Evolutionary conservation across 1,139 yeast genomes (phyloP).

Genomic region (Geotrichum macrosporum): DNA sequence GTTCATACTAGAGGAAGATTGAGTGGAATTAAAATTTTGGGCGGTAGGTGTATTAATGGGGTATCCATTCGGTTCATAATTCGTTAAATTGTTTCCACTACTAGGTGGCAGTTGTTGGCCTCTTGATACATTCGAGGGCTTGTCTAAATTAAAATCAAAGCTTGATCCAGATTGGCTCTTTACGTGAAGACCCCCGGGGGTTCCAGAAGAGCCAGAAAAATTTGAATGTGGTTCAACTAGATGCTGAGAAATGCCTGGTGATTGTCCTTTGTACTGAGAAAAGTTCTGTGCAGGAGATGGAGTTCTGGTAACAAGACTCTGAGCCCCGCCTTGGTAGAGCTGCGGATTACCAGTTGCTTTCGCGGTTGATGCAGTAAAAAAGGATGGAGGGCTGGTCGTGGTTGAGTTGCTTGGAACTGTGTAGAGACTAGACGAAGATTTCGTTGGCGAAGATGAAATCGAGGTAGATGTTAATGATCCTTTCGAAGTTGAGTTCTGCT

Average conservation of each 20-base stretch:
- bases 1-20: constrained; percentile 1
- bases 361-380: not conserved
- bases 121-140: not conserved
- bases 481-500: constrained; percentile 4
- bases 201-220: not conserved
- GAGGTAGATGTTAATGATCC: constrained; percentile 7
- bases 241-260: constrained; percentile 1
- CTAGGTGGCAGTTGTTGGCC: not conserved
- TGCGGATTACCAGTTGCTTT: not conserved
- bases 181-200: not conserved
- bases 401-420: constrained; percentile 7
- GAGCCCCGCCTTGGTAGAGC: not conserved
- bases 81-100: constrained; percentile 6
- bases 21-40: not conserved
- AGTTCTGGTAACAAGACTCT: not conserved
- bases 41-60: not conserved
- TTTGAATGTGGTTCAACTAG: not conserved
- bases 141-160: constrained; percentile 10
- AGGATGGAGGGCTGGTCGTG: not conserved
- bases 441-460: constrained; percentile 9
- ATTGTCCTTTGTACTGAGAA: not conserved
- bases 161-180: constrained; percentile 5
- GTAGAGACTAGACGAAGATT: constrained; percentile 5
- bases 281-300: not conserved
- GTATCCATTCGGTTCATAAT: constrained; percentile 6